Conservation (phyloP, 2,329 filamentous ascomycete genomes). For the Xenoacremonium recifei region DNA sequence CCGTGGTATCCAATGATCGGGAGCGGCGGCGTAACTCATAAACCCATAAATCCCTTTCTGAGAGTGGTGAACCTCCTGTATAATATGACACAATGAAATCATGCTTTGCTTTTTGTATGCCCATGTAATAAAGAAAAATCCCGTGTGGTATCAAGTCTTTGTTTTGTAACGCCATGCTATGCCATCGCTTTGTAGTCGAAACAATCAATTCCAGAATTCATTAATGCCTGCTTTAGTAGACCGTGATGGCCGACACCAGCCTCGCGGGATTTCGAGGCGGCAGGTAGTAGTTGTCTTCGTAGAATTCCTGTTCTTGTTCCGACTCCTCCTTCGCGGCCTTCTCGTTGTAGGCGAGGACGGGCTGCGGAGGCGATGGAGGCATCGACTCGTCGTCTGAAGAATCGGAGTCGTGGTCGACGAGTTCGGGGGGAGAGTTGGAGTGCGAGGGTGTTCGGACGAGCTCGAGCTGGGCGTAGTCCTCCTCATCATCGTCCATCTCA, state of each 20-base stretch:
- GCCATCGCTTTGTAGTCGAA: constrained; percentile 24
- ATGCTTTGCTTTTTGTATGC: constrained; percentile 17
- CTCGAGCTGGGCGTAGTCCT: constrained; percentile 63
- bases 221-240: constrained; percentile 45
- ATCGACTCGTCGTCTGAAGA: constrained; percentile 74
- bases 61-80: constrained; percentile 18
- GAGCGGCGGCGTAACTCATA: constrained; percentile 19
- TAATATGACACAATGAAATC: constrained; percentile 15
- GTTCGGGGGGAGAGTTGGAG: constrained; percentile 65
- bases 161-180: constrained; percentile 28
- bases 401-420: constrained; percentile 67
- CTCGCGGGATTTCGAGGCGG: constrained; percentile 49
- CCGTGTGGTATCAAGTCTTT: constrained; percentile 29
- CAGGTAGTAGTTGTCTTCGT: constrained; percentile 54
- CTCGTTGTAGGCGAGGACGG: constrained; percentile 58
- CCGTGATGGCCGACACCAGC: constrained; percentile 54
- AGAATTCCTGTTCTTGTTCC: constrained; percentile 45
- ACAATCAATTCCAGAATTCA: constrained; percentile 21
- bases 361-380: constrained; percentile 66
- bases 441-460: constrained; percentile 70
- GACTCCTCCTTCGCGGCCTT: constrained; percentile 48
- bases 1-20: constrained; percentile 9
- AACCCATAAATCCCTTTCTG: constrained; percentile 11
- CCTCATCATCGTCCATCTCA: constrained; percentile 55
- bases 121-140: too few relatives aligned